Base-by-base conservation (phyloP, 495 filamentous ascomycete genomes). In the Daldinia vernicosa region DNA sequence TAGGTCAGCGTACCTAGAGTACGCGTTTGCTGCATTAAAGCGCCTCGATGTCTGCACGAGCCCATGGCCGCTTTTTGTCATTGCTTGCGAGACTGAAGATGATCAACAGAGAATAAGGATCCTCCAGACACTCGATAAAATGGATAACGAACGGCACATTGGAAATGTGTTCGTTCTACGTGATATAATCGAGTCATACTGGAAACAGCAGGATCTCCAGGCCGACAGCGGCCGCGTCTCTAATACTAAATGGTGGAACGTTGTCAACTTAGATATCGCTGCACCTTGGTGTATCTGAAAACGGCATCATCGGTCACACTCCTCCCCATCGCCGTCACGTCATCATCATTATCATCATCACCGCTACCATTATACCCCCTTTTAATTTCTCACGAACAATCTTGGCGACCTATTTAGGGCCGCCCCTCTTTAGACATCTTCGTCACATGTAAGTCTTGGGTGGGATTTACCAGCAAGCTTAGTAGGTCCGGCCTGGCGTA, bases 401-500 rank as follows among this genome's bases (percentile, higher is more conserved):
- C 37, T 32, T 26, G 15, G 53, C 43, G 50, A 22, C 33, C 17
- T 59, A 14, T 6, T 47, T 6, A 50, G 12, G 32, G 17, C 57
- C 43, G 32, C 39, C 28, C n/a, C 55, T 72, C 76, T 35, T 77
- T 77, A 47, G 68, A 27, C 75, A 77, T 77, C 40, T 60, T 73
- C 11, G 73, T 77, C 47, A 78, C 76, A 66, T 70, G 75, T 66
- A 67, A 69, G n/a, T 74, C 75, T 54, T 66, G 55, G 51, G 47
- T 75, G 4, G 75, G 76, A 27, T 84, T 82, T 1, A 84, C 83
- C 30, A 80, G 79, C 60, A 88, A 62, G 74, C 81, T 84, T 32
- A 88, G 76, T 74, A 88, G 62, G 78, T 88, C 85, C n/a, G 86
- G 86, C 17, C 86, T 79, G 26, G 80, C 80, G 62, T 87, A 87